Percentiles rank a stretch among this genome's conserved stretches.
Evolutionary conservation across 208 protist species (phyloP).

Genomic region (Phytomonas serpens): DNA sequence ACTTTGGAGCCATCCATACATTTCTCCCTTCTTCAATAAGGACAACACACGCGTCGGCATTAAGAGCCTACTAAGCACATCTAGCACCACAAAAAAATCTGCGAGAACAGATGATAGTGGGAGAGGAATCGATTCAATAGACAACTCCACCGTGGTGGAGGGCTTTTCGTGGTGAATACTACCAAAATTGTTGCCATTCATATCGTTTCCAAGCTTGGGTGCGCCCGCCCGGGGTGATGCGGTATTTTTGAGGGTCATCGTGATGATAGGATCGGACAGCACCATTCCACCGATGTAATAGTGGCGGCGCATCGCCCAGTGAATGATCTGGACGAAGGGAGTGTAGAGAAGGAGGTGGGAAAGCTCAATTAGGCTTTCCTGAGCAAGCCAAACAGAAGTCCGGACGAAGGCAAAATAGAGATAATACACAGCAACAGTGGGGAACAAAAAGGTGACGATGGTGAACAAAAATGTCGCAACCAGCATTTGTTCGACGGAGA

Average conservation of each 20-base stretch:
- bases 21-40: not conserved
- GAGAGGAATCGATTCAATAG: slow-evolving; percentile 35
- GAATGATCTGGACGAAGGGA: slow-evolving; percentile 46
- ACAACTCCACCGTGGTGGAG: slow-evolving; percentile 69
- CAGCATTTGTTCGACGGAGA: slow-evolving; percentile 88
- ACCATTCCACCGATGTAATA: slow-evolving; percentile 24
- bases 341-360: slow-evolving; percentile 58
- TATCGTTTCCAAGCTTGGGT: slow-evolving; percentile 5
- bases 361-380: slow-evolving; percentile 43
- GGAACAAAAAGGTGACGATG: slow-evolving; percentile 84
- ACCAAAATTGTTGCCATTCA: slow-evolving; percentile 6
- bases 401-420: slow-evolving; percentile 83
- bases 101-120: slow-evolving; percentile 32
- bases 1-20: not conserved
- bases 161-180: slow-evolving; percentile 16
- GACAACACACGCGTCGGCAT: slow-evolving; percentile 26
- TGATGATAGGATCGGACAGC: slow-evolving; percentile 34
- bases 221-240: not conserved
- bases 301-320: slow-evolving; percentile 30
- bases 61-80: slow-evolving; percentile 22
- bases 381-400: slow-evolving; percentile 33
- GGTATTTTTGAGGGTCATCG: slow-evolving; percentile 18
- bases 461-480: slow-evolving; percentile 88
- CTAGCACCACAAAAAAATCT: slow-evolving; percentile 59
- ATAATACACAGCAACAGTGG: slow-evolving; percentile 90